Base-by-base conservation (phyloP, 345 rosid species). In the Bruguiera parviflora region DNA sequence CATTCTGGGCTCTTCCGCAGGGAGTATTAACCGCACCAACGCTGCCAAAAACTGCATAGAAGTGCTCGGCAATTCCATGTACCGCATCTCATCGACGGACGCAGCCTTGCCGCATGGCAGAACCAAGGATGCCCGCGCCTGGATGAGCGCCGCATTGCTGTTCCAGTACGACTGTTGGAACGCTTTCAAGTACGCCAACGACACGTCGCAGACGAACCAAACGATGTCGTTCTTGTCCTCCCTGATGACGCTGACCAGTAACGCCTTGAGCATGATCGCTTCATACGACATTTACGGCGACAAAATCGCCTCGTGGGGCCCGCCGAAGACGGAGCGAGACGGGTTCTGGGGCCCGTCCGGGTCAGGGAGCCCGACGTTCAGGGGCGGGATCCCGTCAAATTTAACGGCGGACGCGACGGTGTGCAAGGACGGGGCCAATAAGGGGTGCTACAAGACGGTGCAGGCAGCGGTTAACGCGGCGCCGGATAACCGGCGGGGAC, bases 391-490 rank as follows among this genome's bases (percentile, higher is more conserved):
- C 0, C 96, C 92, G 24, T 27, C 80, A 0, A 69, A 77, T 59
- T 73, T 81, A 61, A 76, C 66, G 78, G 83, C 77, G 72, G 84
- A 86, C 72, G 97, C 69, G 8, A 89, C 89, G 72, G 97, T 91
- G 65, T 88, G 98, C 56, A 80, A 83, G 75, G 83, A 47, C 70
- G 84, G 79, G 5, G 70, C 78, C 11, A 27, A 16, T 5, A 9
- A 39, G 28, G 75, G 61, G 32, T 76, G 85, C 39, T 86, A 84
- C 75, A 79, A 79, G 71, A 84, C 85, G 76, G 89, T 94, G 67
- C 95, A 88, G 71, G 96, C 79, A 2, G 98, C 97, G 55, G 97
- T 94, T 5, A 76, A 89, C 31, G 87, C 88, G 13, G 92, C 96
- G 19, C 96, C 97, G 33, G 83, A 84, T 60, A 86, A 84, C 59